Evolutionary conservation across 257 asterid species (phyloP).

Genomic region (Solanum etuberosum): DNA sequence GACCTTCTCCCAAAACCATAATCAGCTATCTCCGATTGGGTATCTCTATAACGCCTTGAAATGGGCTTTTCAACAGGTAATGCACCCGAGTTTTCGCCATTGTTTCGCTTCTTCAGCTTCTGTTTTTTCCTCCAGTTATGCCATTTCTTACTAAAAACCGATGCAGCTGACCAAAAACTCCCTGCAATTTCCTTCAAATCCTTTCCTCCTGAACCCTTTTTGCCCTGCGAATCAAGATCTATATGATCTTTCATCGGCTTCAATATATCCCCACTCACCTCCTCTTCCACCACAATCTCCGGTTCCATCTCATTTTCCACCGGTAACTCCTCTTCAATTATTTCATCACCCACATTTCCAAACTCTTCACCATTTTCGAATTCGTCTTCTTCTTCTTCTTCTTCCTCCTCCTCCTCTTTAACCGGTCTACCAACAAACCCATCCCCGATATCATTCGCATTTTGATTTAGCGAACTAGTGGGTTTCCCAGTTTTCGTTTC

Average conservation of each 20-base stretch:
- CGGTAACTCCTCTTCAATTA: slow-evolving; percentile 26
- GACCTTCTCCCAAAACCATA: slow-evolving; percentile 68
- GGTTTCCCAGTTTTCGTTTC: slow-evolving; percentile 8
- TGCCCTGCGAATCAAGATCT: slow-evolving; percentile 48
- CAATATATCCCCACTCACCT: slow-evolving; percentile 9
- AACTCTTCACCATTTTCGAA: slow-evolving; percentile 25
- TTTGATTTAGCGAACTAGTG: slow-evolving; percentile 4
- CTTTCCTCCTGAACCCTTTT: slow-evolving; percentile 27
- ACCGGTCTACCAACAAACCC: slow-evolving; percentile 27
- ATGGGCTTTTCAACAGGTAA: slow-evolving; percentile 47
- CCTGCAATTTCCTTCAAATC: slow-evolving; percentile 20
- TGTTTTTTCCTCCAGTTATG: slow-evolving; percentile 61
- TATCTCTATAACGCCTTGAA: slow-evolving; percentile 43
- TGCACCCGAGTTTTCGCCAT: slow-evolving; percentile 27
- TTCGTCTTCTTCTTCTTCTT: slow-evolving; percentile 12
- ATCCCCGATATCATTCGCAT: not conserved
- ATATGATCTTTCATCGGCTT: slow-evolving; percentile 82
- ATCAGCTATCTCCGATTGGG: slow-evolving; percentile 64
- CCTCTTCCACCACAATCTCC: slow-evolving; percentile 62
- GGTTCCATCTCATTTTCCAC: slow-evolving; percentile 23
- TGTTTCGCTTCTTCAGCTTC: slow-evolving; percentile 39
- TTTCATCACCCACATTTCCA: slow-evolving; percentile 38
- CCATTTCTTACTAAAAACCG: slow-evolving; percentile 68
- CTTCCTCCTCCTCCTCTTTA: slow-evolving; percentile 32
- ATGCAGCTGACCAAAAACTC: slow-evolving; percentile 57